Evolutionary conservation across 257 asterid genomes (phyloP).

Genomic region (Solanum boliviense): DNA sequence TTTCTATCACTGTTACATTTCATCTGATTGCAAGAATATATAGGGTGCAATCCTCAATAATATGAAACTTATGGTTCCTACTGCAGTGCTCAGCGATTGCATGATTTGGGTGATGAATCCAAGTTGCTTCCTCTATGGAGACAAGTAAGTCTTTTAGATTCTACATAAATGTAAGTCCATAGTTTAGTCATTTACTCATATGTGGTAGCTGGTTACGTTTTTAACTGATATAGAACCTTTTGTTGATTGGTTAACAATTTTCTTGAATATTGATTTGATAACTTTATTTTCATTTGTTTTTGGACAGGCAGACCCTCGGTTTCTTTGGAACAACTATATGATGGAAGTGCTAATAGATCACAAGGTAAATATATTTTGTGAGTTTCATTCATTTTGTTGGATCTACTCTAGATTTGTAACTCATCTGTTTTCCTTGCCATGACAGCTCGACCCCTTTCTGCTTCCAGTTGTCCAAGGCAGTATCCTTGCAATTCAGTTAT

Average conservation of each 20-base stretch:
- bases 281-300: background rate
- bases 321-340: constrained; percentile 88
- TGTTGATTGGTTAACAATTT: background rate
- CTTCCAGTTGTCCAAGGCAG: constrained; percentile 95
- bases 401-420: background rate
- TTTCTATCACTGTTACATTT: background rate
- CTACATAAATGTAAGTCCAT: background rate
- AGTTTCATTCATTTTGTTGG: background rate
- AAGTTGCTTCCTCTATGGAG: constrained; percentile 95
- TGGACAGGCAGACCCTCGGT: constrained; percentile 85
- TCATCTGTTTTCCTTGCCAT: constrained; percentile 14
- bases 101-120: constrained; percentile 85
- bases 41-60: background rate
- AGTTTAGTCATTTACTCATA: background rate
- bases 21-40: background rate
- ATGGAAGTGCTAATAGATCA: constrained; percentile 77
- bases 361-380: constrained; percentile 41
- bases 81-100: constrained; percentile 66
- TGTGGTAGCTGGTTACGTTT: background rate
- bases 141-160: constrained; percentile 41
- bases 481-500: constrained; percentile 51
- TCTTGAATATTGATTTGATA: background rate
- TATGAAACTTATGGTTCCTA: constrained; percentile 7
- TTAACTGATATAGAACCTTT: background rate
- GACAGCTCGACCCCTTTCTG: constrained; percentile 83